Evolutionary conservation across 768 basidiomycete genomes (phyloP).

Genomic region (Trametes sanguinea): DNA sequence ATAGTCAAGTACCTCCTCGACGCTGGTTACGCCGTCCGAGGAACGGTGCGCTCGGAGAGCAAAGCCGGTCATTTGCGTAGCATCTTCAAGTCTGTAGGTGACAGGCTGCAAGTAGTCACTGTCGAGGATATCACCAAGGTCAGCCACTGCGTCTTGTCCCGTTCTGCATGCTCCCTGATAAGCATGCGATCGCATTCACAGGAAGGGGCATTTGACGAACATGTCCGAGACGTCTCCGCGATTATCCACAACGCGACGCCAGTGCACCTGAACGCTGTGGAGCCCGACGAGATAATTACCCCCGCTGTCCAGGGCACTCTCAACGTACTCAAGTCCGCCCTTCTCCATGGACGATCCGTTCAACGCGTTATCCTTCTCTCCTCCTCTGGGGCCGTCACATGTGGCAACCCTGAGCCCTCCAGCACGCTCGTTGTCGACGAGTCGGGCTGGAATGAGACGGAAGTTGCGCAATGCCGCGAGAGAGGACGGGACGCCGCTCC

Average conservation of each 20-base stretch:
- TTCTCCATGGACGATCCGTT: constrained; percentile 46
- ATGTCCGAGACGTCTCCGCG: constrained; percentile 72
- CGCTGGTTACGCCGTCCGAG: constrained; percentile 62
- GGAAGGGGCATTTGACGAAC: constrained; percentile 77
- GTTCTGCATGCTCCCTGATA: too few relatives aligned
- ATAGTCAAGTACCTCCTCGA: constrained; percentile 57
- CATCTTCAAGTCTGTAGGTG: constrained; percentile 53
- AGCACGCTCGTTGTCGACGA: constrained; percentile 43
- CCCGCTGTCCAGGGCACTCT: constrained; percentile 77
- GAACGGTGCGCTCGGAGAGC: constrained; percentile 59
- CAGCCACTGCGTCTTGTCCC: constrained; percentile 2
- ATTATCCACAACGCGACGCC: constrained; percentile 74
- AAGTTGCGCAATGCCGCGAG: constrained; percentile 46
- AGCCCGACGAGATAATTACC: constrained; percentile 55
- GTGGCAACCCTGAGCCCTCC: constrained; percentile 22
- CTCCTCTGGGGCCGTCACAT: constrained; percentile 48
- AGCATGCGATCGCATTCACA: constrained; percentile 22
- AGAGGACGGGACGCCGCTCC: constrained; percentile 47
- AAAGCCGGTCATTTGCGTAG: constrained; percentile 62
- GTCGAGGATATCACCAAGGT: constrained; percentile 70
- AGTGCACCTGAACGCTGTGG: constrained; percentile 46
- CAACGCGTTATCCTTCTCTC: constrained; percentile 67
- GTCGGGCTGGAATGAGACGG: constrained; percentile 60
- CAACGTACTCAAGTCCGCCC: constrained; percentile 58
- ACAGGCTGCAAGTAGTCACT: constrained; percentile 61